Evolutionary conservation across 805 yeast species (phyloP), one percentile per base, ranked within the genome.

Genomic region (Soucietia sequanensis): DNA sequence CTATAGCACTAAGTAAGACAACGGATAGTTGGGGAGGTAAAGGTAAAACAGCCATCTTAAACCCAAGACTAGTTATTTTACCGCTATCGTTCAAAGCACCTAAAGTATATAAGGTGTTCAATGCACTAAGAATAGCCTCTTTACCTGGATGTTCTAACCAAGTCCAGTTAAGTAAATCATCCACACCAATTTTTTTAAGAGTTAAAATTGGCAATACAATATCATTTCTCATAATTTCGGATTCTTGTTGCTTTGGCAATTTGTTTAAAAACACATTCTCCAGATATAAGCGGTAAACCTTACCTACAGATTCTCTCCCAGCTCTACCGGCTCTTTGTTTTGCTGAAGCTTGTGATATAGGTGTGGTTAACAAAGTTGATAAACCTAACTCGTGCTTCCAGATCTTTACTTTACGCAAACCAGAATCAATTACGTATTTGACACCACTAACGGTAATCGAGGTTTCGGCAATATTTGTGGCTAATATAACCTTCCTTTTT

Each of bases 381-480:
- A 93, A 72, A 0, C 97, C 97, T 25, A 93, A 65, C 47, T 83
- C 89, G 51, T 91, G 95, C 49, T 93, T 78, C 95, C 97, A 91
- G 1, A 91, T 95, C 46, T 91, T 87, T 6, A 91, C 95, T 54
- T 93, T 93, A 38, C 97, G 73, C 31, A 91, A 66, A 0, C 99
- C 99, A 0, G 95, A 78, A 60, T 93, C 99, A 16, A 93, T 72
- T 6, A 93, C 98, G 52, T 86, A 93, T 46, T 87, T 77, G 12
- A 93, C 93, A 2, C 99, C 99, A 10, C 95, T 81, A 23, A 93
- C 93, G 3, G 99, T 93, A 41, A 93, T 81, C 20, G 99, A 93
- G 0, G 99, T 93, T 65, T 93, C 99, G 0, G 99, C 99, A 47
- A 93, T 89, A 56, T 93, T 93, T 1, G 99, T 93, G 6, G 98